phyloP scores from a whole-genome alignment of 495 filamentous ascomycete species.

The Cudoniella acicularis region DNA sequence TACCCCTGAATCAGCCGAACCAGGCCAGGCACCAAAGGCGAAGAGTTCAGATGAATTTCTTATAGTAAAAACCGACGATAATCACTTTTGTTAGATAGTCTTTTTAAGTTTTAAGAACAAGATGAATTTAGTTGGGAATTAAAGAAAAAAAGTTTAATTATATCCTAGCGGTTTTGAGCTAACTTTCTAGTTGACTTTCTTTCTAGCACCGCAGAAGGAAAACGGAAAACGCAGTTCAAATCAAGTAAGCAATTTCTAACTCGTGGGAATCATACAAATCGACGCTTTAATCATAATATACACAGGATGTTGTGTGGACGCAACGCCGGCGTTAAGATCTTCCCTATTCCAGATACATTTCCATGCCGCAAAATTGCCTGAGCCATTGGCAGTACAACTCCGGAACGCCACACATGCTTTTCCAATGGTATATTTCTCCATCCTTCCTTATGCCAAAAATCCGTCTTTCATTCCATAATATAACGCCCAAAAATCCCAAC shows the following conservation, averaged over 20 bases:
- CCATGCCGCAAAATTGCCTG: not conserved
- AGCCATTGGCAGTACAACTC: not conserved
- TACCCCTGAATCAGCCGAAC: not conserved
- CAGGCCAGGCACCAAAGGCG: not conserved
- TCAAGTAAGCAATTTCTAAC: not conserved
- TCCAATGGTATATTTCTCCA: conserved; percentile 22
- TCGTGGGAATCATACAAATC: not conserved
- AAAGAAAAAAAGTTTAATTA: no score
- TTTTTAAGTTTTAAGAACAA: no score
- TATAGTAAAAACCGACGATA: no score
- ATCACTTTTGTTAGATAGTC: no score
- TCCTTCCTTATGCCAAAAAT: not conserved
- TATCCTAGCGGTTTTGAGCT: no score
- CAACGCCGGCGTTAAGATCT: not conserved
- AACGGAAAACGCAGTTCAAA: no score
- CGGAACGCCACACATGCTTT: conserved; percentile 22
- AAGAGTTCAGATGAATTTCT: not conserved
- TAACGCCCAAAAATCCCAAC: not conserved
- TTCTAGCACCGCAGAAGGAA: no score
- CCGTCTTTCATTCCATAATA: not conserved
- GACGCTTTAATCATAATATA: not conserved
- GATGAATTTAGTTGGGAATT: no score
- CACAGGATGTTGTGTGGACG: conserved; percentile 2
- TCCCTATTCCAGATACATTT: not conserved
- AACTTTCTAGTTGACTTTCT: no score